Evolutionary conservation across 495 filamentous ascomycete genomes (phyloP).

Genomic region (Aspergillus hancockii): DNA sequence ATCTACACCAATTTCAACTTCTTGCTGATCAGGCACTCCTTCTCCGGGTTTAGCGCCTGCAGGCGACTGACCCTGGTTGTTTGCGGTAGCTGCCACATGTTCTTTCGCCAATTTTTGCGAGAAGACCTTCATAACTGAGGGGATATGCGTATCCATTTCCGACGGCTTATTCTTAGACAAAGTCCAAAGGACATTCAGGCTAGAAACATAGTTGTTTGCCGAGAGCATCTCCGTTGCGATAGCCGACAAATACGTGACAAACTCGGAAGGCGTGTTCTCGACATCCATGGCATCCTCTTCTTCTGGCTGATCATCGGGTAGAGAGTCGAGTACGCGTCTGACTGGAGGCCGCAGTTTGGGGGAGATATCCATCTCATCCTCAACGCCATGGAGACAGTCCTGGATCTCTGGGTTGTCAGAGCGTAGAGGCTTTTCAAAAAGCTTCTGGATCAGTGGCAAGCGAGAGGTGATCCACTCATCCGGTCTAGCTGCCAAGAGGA

Average conservation of each 20-base stretch:
- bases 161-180: constrained; percentile 79
- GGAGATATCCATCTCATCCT: constrained; percentile 64
- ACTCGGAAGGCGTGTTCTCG: constrained; percentile 69
- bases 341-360: constrained; percentile 61
- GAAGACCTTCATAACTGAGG: constrained; percentile 87
- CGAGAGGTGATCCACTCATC: constrained; percentile 87
- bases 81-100: constrained; percentile 75
- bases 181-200: constrained; percentile 89
- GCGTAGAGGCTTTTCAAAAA: constrained; percentile 86
- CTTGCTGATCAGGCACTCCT: constrained; percentile 67
- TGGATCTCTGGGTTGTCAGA: constrained; percentile 88
- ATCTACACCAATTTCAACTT: constrained; percentile 80
- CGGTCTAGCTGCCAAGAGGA: constrained; percentile 80
- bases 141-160: constrained; percentile 86
- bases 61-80: constrained; percentile 39
- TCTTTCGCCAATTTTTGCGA: constrained; percentile 92
- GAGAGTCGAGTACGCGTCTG: constrained; percentile 80
- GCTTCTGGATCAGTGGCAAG: constrained; percentile 74
- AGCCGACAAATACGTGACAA: constrained; percentile 75
- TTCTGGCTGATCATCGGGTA: constrained; percentile 84
- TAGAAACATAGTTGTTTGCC: constrained; percentile 75
- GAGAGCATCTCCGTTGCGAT: constrained; percentile 81
- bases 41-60: constrained; percentile 49
- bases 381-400: constrained; percentile 76
- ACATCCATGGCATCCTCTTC: constrained; percentile 89